Percentiles rank a stretch among this genome's conserved stretches.
phyloP scores from a whole-genome alignment of 2,329 filamentous ascomycete species.

The Fusarium sp. region DNA sequence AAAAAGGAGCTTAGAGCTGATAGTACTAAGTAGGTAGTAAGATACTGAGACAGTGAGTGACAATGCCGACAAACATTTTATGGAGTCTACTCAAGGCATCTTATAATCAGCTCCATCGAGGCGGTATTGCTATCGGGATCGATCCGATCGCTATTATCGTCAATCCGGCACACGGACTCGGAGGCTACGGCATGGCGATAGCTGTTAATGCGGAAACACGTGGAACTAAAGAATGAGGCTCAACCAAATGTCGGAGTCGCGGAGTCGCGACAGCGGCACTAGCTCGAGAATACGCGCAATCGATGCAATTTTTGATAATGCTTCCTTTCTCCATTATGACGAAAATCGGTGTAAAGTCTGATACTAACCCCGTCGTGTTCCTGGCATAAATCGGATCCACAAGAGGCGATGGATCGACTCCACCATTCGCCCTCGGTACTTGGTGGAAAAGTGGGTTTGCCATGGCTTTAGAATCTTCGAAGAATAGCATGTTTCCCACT shows the following conservation, averaged over 20 bases:
- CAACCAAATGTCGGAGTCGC: neutral
- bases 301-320: neutral
- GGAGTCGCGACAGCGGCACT: neutral
- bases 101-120: neutral
- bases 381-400: neutral
- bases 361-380: neutral
- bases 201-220: neutral
- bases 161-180: neutral
- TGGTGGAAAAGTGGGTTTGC: neutral
- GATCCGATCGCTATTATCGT: neutral
- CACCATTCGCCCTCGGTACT: slow-evolving; percentile 9
- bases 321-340: neutral
- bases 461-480: slow-evolving; percentile 18
- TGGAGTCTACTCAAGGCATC: neutral
- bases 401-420: neutral
- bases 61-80: neutral
- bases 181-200: neutral
- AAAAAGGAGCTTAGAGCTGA: no score
- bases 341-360: neutral
- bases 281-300: neutral
- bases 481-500: slow-evolving; percentile 11
- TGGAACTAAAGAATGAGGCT: slow-evolving; percentile 1
- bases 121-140: neutral
- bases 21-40: accelerated
- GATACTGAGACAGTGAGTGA: no score